Conservation (phyloP, 2,329 filamentous ascomycete species). For the Aureobasidium sp. region DNA sequence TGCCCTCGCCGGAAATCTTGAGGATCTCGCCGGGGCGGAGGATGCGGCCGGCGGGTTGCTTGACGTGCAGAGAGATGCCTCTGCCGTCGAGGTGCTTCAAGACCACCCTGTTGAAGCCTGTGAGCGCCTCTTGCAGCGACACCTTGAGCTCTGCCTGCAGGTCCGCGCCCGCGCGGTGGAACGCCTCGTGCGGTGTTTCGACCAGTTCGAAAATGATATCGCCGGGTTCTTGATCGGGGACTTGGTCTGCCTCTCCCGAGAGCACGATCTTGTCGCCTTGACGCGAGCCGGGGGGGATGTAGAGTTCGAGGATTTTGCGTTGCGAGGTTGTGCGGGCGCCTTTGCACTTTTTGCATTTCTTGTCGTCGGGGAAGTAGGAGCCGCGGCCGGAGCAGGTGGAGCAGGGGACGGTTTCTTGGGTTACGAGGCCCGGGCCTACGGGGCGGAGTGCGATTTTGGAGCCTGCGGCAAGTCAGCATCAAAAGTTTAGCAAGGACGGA, state of each 20-base stretch:
- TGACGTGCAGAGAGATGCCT: constrained; percentile 72
- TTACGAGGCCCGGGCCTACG: constrained; percentile 78
- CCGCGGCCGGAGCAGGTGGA: constrained; percentile 79
- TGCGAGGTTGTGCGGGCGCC: constrained; percentile 77
- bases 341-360: constrained; percentile 98
- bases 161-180: constrained; percentile 76
- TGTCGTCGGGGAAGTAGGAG: constrained; percentile 85
- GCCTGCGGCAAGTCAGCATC: constrained; percentile 28
- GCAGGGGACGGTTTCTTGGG: constrained; percentile 70
- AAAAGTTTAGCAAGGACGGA: not conserved
- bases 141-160: constrained; percentile 73
- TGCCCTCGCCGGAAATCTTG: constrained; percentile 81
- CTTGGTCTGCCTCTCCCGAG: constrained; percentile 88
- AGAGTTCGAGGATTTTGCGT: constrained; percentile 91
- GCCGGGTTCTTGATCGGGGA: constrained; percentile 78
- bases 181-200: constrained; percentile 72
- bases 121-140: constrained; percentile 72
- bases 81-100: constrained; percentile 88
- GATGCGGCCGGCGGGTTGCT: constrained; percentile 62
- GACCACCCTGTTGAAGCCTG: constrained; percentile 83
- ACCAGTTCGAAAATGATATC: constrained; percentile 86
- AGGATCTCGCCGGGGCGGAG: constrained; percentile 76
- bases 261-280: constrained; percentile 83
- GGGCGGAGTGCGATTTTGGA: constrained; percentile 68
- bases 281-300: constrained; percentile 74